Evolutionary conservation across 208 protist genomes (phyloP), one percentile per base, ranked within the genome.

Genomic region (Crithidia sp.): DNA sequence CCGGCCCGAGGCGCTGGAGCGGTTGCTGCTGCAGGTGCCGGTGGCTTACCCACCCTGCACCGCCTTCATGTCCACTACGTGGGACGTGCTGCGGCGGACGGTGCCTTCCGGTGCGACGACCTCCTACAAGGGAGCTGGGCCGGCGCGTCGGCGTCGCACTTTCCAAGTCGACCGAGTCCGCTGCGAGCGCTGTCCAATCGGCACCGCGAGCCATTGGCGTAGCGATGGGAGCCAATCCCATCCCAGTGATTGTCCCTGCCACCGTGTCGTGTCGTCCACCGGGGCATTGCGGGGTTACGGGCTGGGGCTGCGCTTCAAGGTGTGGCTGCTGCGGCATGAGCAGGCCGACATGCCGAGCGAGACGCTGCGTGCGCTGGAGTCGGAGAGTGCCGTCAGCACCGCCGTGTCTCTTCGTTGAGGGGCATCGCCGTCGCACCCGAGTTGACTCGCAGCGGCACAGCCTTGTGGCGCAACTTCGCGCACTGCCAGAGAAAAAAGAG

Each of bases 301-400:
- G 36, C 67, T 77, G 19, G 87, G 86, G 0, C 73, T 90, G 5
- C 83, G 81, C 56, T 82, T 67, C 55, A 93, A 95, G 71, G 88
- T 82, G 78, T 91, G 83, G 82, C 77, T 92, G 62, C 85, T 92
- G 67, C 73, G 79, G 39, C 90, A 91, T 57, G 88, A 94, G 61
- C 67, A 70, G 76, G 82, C 85, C 8, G n/a, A 64, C 5, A 76
- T 85, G 28, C 61, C 78, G n/a, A 74, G 36, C 6, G 55, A 63
- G 43, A 74, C 79, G 66, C 62, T 88, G 63, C 59, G 69, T 12
- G 61, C 52, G 3, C 69, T 78, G 64, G 77, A 86, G 63, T 39
- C n/a, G 2, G 80, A 79, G 52, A 76, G 13, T 17, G 67, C 49
- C 9, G 68, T 85, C 19, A 69, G 74, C 71, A 81, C 73, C 2